Evolutionary conservation across 345 rosid species (phyloP), one percentile per base, ranked within the genome.

Genomic region (Lenwebbia sp.): DNA sequence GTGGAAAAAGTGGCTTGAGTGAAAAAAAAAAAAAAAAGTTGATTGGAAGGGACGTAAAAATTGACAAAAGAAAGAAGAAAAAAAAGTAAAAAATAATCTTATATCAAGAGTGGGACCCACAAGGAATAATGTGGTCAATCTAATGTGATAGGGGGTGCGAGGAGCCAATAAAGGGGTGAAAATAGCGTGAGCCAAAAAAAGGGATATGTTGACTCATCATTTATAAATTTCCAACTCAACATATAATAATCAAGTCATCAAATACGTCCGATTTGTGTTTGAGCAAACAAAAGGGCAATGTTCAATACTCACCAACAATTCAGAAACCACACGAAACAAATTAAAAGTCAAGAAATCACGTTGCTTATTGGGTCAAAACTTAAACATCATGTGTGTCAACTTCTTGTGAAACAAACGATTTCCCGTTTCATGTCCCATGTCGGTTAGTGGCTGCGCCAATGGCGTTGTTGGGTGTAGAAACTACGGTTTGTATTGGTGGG

Each of bases 341-440:
- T 51, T 51, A 12, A 12, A 51, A 51, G 15, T 57, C 15, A 2
- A 25, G 25, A 28, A 3, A 57, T 57, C 30, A 57, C 62, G 10
- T 11, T 11, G 14, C 62, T 25, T 0, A 0, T 57, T 7, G 0
- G n/a, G 13, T 4, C 30, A 57, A 57, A 26, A 11, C n/a, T n/a
- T 7, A 13, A 0, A 0, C 15, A n/a, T 13, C 62, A 56, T 56
- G n/a, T n/a, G 1, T 26, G 4, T 58, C 70, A n/a, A 2, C 4
- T 58, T 58, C 62, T 55, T 26, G 0, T 9, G 58, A 5, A 55
- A 22, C 26, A 55, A 25, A 56, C 7, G 28, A 58, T 26, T 58
- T 58, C 28, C 0, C 40, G 40, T 37, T 37, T 37, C 40, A 37
- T 37, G 40, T 37, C 40, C 4, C 40, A 37, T 37, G 40, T 37